Evolutionary conservation across 306 rosid species (phyloP), one percentile per base, ranked within the genome.

Genomic region (Sicyos baderoa): DNA sequence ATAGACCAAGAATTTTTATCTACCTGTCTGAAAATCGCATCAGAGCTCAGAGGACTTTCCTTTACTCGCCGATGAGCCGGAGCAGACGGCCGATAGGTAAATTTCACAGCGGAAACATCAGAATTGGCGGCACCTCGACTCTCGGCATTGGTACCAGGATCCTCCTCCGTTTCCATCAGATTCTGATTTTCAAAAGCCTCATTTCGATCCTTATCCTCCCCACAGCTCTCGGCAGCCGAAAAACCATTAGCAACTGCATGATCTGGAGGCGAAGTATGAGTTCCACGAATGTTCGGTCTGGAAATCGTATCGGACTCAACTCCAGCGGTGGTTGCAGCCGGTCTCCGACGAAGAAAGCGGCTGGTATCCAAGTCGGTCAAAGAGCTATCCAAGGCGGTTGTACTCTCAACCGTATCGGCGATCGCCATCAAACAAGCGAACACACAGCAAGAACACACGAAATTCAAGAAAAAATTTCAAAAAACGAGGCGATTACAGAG

Each of bases 1-100:
- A 40, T 40, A 40, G 50, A 68, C 40, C 32, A 77, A 68, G 0
- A 22, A 40, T 68, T 54, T 23, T 37, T 50, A 25, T 45, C 42
- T 70, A 94, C 99, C 93, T 94, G 97, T 55, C 72, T 79, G 84
- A 94, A 90, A 68, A 94, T 94, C 48, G 82, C 83, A 59, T 82
- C 91, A 49, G 99, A 94, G 79, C 95, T 94, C 3, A 94, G 90
- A n/a, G 95, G 96, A 56, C 99, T 93, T 79, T 93, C 99, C 74
- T 74, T 93, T 17, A 81, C 78, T 76, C 63, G 74, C 18, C 88
- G 85, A 75, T 93, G 99, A 77, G 97, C 96, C 5, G 91, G 97
- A 69, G 79, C 80, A 17, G 91, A 87, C 51, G 94, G 89, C 68
- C 99, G 87, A 72, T 82, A 82, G 0, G 79, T 42, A 23, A 75